These are phyloP conservation scores for Posidonia australis DNA, from an alignment of 106 monocot species.

Conservation along the genomic window DNA sequence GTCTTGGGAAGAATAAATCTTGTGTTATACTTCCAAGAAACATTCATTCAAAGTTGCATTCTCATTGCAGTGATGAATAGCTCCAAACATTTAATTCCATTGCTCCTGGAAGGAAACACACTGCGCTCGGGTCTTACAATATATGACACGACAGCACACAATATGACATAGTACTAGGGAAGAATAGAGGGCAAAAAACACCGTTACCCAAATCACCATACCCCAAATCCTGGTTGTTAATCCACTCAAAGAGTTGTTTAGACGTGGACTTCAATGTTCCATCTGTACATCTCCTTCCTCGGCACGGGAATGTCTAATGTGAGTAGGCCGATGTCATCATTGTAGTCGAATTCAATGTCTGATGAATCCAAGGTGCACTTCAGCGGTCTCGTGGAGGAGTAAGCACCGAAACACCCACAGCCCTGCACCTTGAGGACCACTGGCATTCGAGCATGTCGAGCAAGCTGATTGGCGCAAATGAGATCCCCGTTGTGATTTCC, in stretches of 20 bases:
- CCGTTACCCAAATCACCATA: slow-evolving; percentile 1
- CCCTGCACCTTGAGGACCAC: slow-evolving; percentile 35
- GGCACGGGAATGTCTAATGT: slow-evolving; percentile 50
- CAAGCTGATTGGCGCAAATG: slow-evolving; percentile 47
- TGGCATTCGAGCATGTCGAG: slow-evolving; percentile 45
- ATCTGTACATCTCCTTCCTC: slow-evolving; percentile 56
- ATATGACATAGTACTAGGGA: too few relatives aligned
- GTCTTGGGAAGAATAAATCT: too few relatives aligned
- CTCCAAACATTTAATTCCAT: too few relatives aligned
- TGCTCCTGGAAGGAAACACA: too few relatives aligned
- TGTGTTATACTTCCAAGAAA: too few relatives aligned
- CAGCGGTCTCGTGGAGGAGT: slow-evolving; percentile 29
- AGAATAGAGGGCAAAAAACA: too few relatives aligned
- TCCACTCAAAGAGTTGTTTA: slow-evolving; percentile 2
- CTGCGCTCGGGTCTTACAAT: too few relatives aligned
- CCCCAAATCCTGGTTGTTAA: too few relatives aligned
- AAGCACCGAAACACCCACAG: slow-evolving; percentile 51
- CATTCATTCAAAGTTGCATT: too few relatives aligned
- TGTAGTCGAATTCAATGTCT: slow-evolving; percentile 27
- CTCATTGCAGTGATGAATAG: too few relatives aligned
- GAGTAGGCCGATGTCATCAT: slow-evolving; percentile 37
- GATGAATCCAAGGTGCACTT: slow-evolving; percentile 29
- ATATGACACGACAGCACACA: too few relatives aligned
- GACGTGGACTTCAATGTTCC: slow-evolving; percentile 50
- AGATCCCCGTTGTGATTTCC: slow-evolving; percentile 19